phyloP scores from a whole-genome alignment of 768 basidiomycete species.

The Mrakia hoshinonis region DNA sequence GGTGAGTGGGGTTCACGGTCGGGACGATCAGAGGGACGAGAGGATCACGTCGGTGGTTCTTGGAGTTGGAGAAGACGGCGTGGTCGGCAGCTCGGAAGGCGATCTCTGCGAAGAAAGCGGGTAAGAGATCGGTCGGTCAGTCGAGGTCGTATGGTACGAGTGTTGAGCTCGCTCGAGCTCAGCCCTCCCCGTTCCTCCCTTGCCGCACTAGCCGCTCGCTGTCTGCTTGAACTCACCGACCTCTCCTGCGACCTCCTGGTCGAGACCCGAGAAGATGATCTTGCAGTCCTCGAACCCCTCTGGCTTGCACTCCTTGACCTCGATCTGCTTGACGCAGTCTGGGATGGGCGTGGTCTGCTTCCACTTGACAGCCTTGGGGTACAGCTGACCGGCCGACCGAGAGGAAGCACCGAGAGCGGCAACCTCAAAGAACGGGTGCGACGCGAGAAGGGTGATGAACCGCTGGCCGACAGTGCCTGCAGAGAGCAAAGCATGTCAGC shows the following conservation, averaged over 20 bases:
- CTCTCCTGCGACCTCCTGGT: slow-evolving; percentile 86
- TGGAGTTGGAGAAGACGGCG: slow-evolving; percentile 93
- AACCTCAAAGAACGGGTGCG: slow-evolving; percentile 83
- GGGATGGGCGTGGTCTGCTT: slow-evolving; percentile 79
- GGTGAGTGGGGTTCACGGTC: slow-evolving; percentile 79
- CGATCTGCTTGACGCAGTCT: slow-evolving; percentile 50
- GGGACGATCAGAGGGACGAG: slow-evolving; percentile 91
- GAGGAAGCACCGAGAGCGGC: slow-evolving; percentile 81
- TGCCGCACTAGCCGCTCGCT: neutral
- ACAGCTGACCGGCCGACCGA: slow-evolving; percentile 75
- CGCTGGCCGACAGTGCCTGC: slow-evolving; percentile 75
- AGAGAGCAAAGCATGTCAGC: neutral
- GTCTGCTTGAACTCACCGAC: slow-evolving; percentile 56
- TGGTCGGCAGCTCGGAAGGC: slow-evolving; percentile 80
- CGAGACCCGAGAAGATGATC: slow-evolving; percentile 90
- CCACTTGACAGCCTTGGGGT: slow-evolving; percentile 65
- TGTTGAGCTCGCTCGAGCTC: neutral
- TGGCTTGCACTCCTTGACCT: slow-evolving; percentile 68
- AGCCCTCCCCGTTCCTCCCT: neutral
- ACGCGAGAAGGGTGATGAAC: slow-evolving; percentile 77
- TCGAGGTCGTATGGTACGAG: neutral
- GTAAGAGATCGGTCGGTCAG: neutral
- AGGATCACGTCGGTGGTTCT: slow-evolving; percentile 87
- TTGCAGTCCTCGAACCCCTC: slow-evolving; percentile 69
- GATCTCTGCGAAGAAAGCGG: slow-evolving; percentile 50